phyloP scores from a whole-genome alignment of 148 eudicot species.

The Fallopia convolvulus region DNA sequence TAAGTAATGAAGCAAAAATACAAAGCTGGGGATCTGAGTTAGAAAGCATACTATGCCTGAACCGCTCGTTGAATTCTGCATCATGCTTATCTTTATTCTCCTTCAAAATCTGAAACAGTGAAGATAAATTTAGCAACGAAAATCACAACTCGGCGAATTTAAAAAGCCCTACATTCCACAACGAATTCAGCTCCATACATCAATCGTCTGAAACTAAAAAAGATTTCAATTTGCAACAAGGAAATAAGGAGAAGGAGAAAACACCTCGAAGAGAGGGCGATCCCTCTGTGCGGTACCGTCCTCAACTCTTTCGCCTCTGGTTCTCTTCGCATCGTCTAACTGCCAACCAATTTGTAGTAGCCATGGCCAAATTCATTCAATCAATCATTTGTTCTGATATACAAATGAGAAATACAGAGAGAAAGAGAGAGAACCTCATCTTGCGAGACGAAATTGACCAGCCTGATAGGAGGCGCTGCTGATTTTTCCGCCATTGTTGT shows the following conservation, averaged over 20 bases:
- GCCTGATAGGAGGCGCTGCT: slow-evolving; percentile 44
- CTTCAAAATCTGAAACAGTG: slow-evolving; percentile 52
- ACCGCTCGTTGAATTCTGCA: slow-evolving; percentile 87
- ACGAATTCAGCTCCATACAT: neutral
- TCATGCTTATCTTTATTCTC: slow-evolving; percentile 93
- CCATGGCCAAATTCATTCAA: neutral
- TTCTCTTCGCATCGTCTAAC: slow-evolving; percentile 69
- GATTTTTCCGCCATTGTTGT: slow-evolving; percentile 50
- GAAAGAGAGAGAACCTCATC: slow-evolving; percentile 41
- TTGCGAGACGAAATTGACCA: slow-evolving; percentile 85
- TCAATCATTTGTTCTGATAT: neutral
- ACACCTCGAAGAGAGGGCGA: slow-evolving; percentile 80
- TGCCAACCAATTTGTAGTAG: slow-evolving; percentile 18
- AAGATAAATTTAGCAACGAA: neutral
- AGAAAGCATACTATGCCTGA: slow-evolving; percentile 56
- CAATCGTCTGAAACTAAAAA: neutral
- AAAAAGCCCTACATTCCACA: neutral
- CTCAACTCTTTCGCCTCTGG: slow-evolving; percentile 70
- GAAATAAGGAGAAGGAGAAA: neutral
- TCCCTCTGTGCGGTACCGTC: slow-evolving; percentile 99
- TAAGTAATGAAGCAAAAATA: no score
- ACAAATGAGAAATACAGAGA: neutral
- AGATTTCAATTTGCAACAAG: neutral
- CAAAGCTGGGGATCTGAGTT: neutral
- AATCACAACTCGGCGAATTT: neutral